Base-by-base conservation (phyloP, 2,329 filamentous ascomycete species). In the Pseudogymnoascus sp. region DNA sequence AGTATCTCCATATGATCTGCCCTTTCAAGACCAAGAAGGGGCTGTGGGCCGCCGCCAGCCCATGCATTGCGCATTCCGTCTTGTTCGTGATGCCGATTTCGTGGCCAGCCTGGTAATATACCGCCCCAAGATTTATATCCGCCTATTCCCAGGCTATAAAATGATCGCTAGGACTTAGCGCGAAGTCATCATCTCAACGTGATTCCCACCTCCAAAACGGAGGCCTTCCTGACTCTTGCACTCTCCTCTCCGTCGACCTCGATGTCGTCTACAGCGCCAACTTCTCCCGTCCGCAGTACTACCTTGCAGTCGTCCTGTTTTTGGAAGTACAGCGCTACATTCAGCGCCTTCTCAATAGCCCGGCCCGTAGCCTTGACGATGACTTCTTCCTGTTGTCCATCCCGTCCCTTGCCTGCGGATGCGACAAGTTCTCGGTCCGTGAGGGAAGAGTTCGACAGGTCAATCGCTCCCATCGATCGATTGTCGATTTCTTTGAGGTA, bases 251-350 rank as follows among this genome's bases (percentile, higher is more conserved):
- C 6, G 70, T 73, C 65, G 69, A 67, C 4, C 21, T 50, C 67
- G 21, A 74, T 65, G 70, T 74, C 72, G 69, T 74, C 72, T 35
- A 74, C 66, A 38, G 72, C 69, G 21, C 72, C 72, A 11, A 73
- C 69, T 67, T 70, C 71, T 37, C 68, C 70, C 44, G 72, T 74
- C 64, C 68, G 65, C 7, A 74, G 23, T 7, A 74, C 71, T 19
- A 60, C 60, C 19, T 5, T 42, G n/a, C 72, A 67, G 37, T 67
- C 71, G 17, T 67, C 69, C 62, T 72, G 64, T 7, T 61, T 62
- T 60, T 67, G 64, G 59, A 70, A 72, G 64, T 64, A 72, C n/a
- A 67, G 53, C 13, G 69, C 71, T 5, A 73, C 21, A 19, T 62
- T 60, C 13, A 74, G 40, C 5, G 69, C 65, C 56, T 69, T 72